Base-by-base conservation (phyloP, 352 stramenopile species). In the Phytophthora aleatoria region DNA sequence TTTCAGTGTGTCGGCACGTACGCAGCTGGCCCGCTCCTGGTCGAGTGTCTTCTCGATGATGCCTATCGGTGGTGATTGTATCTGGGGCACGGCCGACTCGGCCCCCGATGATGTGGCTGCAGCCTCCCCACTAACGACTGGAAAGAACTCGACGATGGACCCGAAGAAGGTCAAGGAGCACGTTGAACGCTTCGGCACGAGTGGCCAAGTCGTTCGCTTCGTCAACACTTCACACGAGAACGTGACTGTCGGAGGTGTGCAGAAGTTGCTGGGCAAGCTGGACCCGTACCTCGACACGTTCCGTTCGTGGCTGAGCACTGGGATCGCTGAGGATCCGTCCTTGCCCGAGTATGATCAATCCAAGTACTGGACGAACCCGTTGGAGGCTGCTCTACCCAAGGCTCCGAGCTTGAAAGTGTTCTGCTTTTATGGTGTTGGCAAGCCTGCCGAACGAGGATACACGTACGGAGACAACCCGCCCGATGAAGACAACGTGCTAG, bases 391-490 rank as follows among this genome's bases (percentile, higher is more conserved):
- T 33, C 75, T 99, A 11, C 96, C 96, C 5, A 68, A 87, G 30
- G 96, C 96, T 15, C 93, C 96, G 3, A 95, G 87, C 33, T 79
- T 98, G 64, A 98, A 97, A 56, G 77, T 98, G 15, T 98, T 97
- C 61, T 99, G 96, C 47, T 71, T 98, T 8, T 98, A 99, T 76
- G 96, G 96, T 45, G 79, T 97, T 13, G 92, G 93, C 50, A 85
- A 97, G 11, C 83, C 90, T 20, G 97, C 95, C 5, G 89, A 96
- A 59, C 85, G 89, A 36, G 83, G 81, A 56, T 96, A 96, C 65
- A 73, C 86, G 30, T 95, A 95, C 49, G 71, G 73, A 28, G 56
- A 53, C 10, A 93, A 90, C 53, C 66, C 73, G 2, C 59, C 47
- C 0, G 69, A 76, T 3, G 71, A 80, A 30, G 80, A 82, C 27